Evolutionary conservation across 2,329 filamentous ascomycete genomes (phyloP).

Genomic region (Aspergillus terreus): DNA sequence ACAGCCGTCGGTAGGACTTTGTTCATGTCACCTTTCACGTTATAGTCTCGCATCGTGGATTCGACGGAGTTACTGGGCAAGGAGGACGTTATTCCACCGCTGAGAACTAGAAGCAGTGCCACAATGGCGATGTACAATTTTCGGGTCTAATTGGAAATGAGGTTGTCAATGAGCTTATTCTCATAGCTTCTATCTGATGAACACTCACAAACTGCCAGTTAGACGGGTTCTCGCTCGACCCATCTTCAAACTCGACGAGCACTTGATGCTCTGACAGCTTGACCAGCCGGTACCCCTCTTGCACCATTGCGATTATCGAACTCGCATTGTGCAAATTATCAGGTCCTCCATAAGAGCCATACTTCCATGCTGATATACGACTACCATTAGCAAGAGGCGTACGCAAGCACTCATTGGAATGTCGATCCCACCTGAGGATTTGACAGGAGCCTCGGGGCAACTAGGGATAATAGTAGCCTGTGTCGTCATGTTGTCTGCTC

Average conservation of each 20-base stretch:
- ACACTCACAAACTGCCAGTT: constrained; percentile 27
- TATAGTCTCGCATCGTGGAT: constrained; percentile 32
- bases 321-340: background rate
- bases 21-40: constrained; percentile 25
- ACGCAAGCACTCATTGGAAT: background rate
- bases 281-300: constrained; percentile 17
- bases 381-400: background rate
- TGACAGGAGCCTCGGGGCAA: background rate
- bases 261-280: constrained; percentile 18
- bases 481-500: background rate
- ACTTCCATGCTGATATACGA: background rate
- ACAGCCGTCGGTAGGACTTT: constrained; percentile 33
- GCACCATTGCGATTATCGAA: constrained; percentile 1
- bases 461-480: background rate
- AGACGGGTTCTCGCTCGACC: constrained; percentile 21
- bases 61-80: constrained; percentile 38
- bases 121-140: constrained; percentile 28
- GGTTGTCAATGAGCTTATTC: constrained; percentile 20
- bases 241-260: constrained; percentile 24
- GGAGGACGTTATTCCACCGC: constrained; percentile 36
- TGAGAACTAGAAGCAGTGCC: constrained; percentile 28
- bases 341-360: background rate
- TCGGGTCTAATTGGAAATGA: constrained; percentile 8
- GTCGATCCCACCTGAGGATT: background rate
- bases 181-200: constrained; percentile 12